Percentiles rank a stretch among this genome's conserved stretches.
Evolutionary conservation across 169 alveolate genomes (phyloP).

Genomic region (Plasmodium vivax): DNA sequence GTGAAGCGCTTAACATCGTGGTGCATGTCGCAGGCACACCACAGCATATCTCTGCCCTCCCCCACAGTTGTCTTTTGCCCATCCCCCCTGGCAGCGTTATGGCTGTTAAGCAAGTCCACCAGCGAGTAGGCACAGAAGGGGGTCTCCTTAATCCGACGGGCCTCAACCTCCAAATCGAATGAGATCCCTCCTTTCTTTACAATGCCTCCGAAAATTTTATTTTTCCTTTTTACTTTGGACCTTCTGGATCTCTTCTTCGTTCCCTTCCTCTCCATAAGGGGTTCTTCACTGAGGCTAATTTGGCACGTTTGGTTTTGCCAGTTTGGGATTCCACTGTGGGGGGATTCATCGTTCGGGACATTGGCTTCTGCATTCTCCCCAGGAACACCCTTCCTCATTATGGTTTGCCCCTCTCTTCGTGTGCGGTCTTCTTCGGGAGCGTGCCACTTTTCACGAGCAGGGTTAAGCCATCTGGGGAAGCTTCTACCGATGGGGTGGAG

Average conservation of each 20-base stretch:
- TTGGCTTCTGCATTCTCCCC: neutral
- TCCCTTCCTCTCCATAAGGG: neutral
- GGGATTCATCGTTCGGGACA: neutral
- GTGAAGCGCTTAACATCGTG: neutral
- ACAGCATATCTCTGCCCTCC: neutral
- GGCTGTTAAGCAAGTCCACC: slow-evolving; percentile 6
- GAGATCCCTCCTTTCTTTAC: slow-evolving; percentile 34
- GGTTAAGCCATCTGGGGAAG: neutral
- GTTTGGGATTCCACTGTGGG: neutral
- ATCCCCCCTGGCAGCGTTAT: neutral
- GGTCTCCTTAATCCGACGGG: slow-evolving; percentile 36
- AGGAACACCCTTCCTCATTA: neutral
- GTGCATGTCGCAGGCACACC: slow-evolving; percentile 27
- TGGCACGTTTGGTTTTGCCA: neutral
- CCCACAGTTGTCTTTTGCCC: neutral
- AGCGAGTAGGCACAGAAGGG: slow-evolving; percentile 41
- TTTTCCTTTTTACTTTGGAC: neutral
- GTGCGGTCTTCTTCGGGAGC: neutral
- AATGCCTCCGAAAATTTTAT: slow-evolving; percentile 25
- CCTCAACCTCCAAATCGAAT: slow-evolving; percentile 31
- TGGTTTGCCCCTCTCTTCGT: neutral
- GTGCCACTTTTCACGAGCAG: neutral
- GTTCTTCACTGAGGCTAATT: neutral
- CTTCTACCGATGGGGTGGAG: neutral
- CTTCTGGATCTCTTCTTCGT: neutral